Base-by-base conservation (phyloP, 2,329 filamentous ascomycete species). In the Xylariaceae sp. region DNA sequence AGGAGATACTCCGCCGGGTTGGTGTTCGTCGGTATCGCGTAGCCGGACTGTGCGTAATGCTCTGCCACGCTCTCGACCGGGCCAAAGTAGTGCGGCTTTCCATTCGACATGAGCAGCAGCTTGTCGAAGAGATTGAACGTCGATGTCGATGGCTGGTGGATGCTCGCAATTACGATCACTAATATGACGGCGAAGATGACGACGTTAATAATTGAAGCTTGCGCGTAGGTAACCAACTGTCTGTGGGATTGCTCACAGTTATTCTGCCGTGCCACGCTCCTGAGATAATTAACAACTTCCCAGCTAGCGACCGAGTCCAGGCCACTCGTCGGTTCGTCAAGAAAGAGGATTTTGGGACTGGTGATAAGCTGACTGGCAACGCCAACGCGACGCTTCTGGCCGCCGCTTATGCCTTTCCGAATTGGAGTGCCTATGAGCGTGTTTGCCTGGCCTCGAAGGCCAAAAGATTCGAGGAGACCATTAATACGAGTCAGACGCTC, bases 311-410 rank as follows among this genome's bases (percentile, higher is more conserved):
- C 86, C 7, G 89, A 93, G 71, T 96, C 91, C 9, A 96, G 77
- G 7, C 91, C 91, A 62, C 88, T 91, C 0, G 91, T 96, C 0
- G 90, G 90, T 72, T 95, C 90, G 68, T 95, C 90, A 29, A 96
- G 75, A 68, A 96, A 95, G 20, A 96, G 72, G 7, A 96, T 86
- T 71, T 88, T 90, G 0, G 91, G 91, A 54, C 82, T 86, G 1
- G 90, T 93, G 66, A 96, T 89, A 37, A 96, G 80, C 68, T 91
- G 89, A 59, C 88, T 89, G 1, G 90, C 91, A 4, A 96, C 87
- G 63, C 89, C 89, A 7, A 93, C 81, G 49, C 91, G 81, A 40
- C 90, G 82, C 77, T 95, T 96, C 76, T 96, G 91, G 1, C 91
- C 91, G 47, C 91, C 91, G 60, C 88, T 91, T 55, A 96, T 86